A percentile compares a stretch with the other conserved stretches of the same genome.
Evolutionary conservation across 169 alveolate species (phyloP).

Genomic region (Babesia microti): DNA sequence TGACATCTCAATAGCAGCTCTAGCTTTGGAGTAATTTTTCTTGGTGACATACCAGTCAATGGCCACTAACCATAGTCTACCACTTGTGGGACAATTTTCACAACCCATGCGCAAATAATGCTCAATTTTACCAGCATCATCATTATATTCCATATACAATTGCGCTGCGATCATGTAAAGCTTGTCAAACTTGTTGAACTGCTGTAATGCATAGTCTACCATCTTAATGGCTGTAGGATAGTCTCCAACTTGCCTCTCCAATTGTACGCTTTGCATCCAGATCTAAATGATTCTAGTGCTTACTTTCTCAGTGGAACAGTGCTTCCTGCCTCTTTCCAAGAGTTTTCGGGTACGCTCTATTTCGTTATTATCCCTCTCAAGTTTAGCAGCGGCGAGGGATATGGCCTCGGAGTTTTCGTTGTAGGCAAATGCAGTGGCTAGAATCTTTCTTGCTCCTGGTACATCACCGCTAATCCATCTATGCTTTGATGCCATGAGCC

Average conservation of each 20-base stretch:
- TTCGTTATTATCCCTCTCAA: conserved; percentile 81
- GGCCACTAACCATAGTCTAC: conserved; percentile 77
- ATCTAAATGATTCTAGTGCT: conserved; percentile 21
- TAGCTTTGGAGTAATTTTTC: conserved; percentile 71
- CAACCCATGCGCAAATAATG: conserved; percentile 28
- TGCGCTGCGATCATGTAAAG: conserved; percentile 85
- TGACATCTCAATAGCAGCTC: conserved; percentile 78
- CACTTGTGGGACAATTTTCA: conserved; percentile 55
- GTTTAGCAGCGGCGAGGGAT: conserved; percentile 77
- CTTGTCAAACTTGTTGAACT: conserved; percentile 72
- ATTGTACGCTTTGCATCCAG: conserved; percentile 85
- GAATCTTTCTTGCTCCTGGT: conserved; percentile 71
- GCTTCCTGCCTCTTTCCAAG: conserved; percentile 75
- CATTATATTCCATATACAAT: conserved; percentile 53
- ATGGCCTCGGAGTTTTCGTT: conserved; percentile 75
- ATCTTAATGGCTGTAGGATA: conserved; percentile 57
- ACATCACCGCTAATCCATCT: conserved; percentile 79
- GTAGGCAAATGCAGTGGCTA: conserved; percentile 76
- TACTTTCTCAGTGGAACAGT: conserved; percentile 67
- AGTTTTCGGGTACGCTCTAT: conserved; percentile 82
- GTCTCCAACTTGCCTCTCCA: conserved; percentile 73
- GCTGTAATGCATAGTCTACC: conserved; percentile 62
- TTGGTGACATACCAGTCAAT: conserved; percentile 64
- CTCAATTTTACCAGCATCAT: background rate
- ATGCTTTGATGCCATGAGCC: conserved; percentile 85